Conservation (phyloP, 192 early-diverging fungal species). For the Coemansia umbellata region DNA sequence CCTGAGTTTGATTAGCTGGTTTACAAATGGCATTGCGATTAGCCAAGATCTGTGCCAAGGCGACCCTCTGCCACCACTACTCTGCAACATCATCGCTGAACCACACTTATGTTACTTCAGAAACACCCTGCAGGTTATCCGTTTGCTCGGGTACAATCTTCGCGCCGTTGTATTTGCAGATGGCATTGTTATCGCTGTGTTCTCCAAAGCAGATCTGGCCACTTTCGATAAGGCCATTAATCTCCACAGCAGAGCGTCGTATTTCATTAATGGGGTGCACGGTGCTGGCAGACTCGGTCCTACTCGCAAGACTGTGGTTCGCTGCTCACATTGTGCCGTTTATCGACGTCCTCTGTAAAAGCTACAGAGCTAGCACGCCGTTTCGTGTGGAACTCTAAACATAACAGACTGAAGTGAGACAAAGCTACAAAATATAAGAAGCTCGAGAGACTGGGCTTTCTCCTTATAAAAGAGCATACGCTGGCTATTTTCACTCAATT, state of each 20-base stretch:
- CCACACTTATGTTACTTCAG: slow-evolving; percentile 5
- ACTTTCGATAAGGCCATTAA: neutral
- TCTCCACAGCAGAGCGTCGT: neutral
- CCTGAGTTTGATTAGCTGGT: neutral
- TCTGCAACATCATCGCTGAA: slow-evolving; percentile 8
- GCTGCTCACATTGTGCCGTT: neutral
- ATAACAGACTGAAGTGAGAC: neutral
- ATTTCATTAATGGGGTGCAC: neutral
- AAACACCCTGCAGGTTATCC: neutral
- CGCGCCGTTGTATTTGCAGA: slow-evolving; percentile 5
- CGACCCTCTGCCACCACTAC: slow-evolving; percentile 3
- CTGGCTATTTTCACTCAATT: too few species aligned
- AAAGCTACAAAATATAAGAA: neutral
- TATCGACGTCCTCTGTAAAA: neutral
- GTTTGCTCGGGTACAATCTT: neutral
- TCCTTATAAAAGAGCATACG: too few species aligned
- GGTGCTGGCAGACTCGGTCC: neutral
- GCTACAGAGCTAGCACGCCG: neutral
- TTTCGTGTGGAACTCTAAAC: neutral
- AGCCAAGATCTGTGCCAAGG: slow-evolving; percentile 5
- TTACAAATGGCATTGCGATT: neutral
- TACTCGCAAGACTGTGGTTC: slow-evolving; percentile 5
- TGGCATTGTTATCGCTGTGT: neutral
- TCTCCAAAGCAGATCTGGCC: neutral
- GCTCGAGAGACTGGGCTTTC: neutral